Conservation (phyloP, 1,139 yeast genomes). For the Taphrina flavorubra region DNA sequence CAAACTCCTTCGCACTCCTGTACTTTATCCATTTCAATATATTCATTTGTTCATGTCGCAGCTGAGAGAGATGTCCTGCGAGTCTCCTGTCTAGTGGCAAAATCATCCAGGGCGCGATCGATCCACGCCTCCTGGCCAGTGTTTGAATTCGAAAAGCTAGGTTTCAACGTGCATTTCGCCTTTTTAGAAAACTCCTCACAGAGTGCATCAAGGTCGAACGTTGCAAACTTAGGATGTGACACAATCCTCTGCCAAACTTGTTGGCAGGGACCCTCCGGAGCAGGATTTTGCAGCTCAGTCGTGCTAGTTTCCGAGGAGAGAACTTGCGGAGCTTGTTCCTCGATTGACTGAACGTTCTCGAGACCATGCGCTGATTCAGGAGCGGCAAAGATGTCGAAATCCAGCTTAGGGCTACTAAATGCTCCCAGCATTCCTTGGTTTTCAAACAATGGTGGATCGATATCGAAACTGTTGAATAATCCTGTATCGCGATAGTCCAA, state of each 20-base stretch:
- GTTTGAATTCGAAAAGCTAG: conserved; percentile 59
- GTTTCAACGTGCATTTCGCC: conserved; percentile 72
- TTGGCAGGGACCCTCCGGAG: conserved; percentile 61
- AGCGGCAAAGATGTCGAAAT: not conserved
- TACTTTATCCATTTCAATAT: not conserved
- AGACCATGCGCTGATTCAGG: not conserved
- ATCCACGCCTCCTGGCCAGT: conserved; percentile 57
- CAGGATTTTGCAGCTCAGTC: not conserved
- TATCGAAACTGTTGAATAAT: conserved; percentile 12
- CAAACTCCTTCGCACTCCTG: not conserved
- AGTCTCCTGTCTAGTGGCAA: conserved; percentile 10
- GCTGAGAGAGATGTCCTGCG: not conserved
- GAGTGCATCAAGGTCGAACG: conserved; percentile 89
- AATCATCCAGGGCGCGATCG: conserved; percentile 12
- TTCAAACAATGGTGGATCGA: conserved; percentile 23
- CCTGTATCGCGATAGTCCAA: conserved; percentile 18
- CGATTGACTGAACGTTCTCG: not conserved
- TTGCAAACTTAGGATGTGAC: conserved; percentile 89
- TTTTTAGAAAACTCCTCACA: conserved; percentile 85
- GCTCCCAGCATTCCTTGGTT: not conserved
- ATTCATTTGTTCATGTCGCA: not conserved
- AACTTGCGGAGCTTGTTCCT: not conserved
- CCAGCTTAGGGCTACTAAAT: not conserved
- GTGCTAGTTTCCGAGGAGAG: not conserved
- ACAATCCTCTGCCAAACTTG: conserved; percentile 97